Evolutionary conservation across 805 yeast genomes (phyloP).

Genomic region (Kodamaea jinghongensis): DNA sequence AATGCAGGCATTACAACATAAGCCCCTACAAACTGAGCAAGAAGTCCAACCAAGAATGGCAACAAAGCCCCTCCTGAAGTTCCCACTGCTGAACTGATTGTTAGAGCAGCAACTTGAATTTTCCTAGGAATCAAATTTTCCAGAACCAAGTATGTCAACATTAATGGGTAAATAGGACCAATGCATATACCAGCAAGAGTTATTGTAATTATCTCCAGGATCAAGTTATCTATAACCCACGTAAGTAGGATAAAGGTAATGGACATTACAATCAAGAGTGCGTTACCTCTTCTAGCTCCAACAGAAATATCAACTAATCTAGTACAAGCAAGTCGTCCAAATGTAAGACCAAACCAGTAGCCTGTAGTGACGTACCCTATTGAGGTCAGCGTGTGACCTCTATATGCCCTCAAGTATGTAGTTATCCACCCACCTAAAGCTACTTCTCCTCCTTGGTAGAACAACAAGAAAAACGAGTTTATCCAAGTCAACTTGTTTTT

Average conservation of each 20-base stretch:
- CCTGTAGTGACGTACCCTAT: slow-evolving; percentile 24
- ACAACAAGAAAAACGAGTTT: slow-evolving; percentile 16
- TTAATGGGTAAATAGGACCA: slow-evolving; percentile 65
- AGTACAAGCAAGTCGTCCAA: slow-evolving; percentile 20
- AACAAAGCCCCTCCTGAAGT: slow-evolving; percentile 57
- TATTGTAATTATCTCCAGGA: slow-evolving; percentile 17
- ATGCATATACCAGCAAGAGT: slow-evolving; percentile 18
- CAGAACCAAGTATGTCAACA: slow-evolving; percentile 43
- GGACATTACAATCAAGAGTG: slow-evolving; percentile 12
- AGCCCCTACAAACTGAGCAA: slow-evolving; percentile 45
- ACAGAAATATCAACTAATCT: slow-evolving; percentile 14
- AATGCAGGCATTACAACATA: slow-evolving; percentile 50
- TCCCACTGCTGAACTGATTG: slow-evolving; percentile 55
- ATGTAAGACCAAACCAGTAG: slow-evolving; percentile 24
- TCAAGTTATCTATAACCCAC: slow-evolving; percentile 15
- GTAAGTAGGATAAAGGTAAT: slow-evolving; percentile 15
- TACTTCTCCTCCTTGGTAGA: slow-evolving; percentile 23
- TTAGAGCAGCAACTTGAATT: slow-evolving; percentile 49
- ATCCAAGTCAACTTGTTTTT: slow-evolving; percentile 19
- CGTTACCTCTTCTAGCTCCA: slow-evolving; percentile 18
- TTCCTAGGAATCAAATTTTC: slow-evolving; percentile 44
- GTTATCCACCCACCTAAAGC: slow-evolving; percentile 26
- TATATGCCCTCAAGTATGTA: slow-evolving; percentile 21
- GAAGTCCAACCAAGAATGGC: slow-evolving; percentile 52
- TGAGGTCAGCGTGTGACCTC: slow-evolving; percentile 14